These are phyloP conservation scores for Neofusicoccum sp. DNA, from an alignment of 2,329 filamentous ascomycete genomes.

Conservation along the genomic window DNA sequence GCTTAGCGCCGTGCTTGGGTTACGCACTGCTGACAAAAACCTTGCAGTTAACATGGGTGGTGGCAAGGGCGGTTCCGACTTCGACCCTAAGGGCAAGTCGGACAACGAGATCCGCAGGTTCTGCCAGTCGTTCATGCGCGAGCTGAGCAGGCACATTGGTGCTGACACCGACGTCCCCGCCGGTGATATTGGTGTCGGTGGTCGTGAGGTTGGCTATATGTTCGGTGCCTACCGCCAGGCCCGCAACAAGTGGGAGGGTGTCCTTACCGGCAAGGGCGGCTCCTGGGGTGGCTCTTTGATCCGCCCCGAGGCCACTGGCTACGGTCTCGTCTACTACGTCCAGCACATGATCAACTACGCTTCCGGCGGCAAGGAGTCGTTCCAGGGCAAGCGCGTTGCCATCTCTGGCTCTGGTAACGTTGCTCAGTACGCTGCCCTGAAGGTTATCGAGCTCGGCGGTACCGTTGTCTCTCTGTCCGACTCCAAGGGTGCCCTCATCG, in stretches of 20 bases:
- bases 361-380: constrained; percentile 72
- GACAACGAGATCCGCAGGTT: constrained; percentile 97
- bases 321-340: constrained; percentile 95
- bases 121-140: constrained; percentile 93
- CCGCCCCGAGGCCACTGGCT: constrained; percentile 94
- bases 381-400: constrained; percentile 88
- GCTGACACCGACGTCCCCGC: constrained; percentile 94
- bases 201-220: constrained; percentile 89
- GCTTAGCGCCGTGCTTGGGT: background rate
- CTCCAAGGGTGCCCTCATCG: constrained; percentile 80
- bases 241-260: constrained; percentile 90
- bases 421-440: constrained; percentile 94
- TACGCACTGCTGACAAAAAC: constrained; percentile 1
- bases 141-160: constrained; percentile 93
- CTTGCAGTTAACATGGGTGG: constrained; percentile 82
- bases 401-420: constrained; percentile 98
- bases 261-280: constrained; percentile 92
- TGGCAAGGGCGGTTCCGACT: constrained; percentile 96
- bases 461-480: constrained; percentile 92
- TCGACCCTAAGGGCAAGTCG: constrained; percentile 97
- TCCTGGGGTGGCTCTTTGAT: constrained; percentile 92
- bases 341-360: constrained; percentile 93
- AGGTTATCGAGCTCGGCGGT: constrained; percentile 92
- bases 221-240: constrained; percentile 91
- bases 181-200: constrained; percentile 91